These are phyloP conservation scores for Maudiozyma bulderi DNA, from an alignment of 805 yeast species.

Conservation along the genomic window DNA sequence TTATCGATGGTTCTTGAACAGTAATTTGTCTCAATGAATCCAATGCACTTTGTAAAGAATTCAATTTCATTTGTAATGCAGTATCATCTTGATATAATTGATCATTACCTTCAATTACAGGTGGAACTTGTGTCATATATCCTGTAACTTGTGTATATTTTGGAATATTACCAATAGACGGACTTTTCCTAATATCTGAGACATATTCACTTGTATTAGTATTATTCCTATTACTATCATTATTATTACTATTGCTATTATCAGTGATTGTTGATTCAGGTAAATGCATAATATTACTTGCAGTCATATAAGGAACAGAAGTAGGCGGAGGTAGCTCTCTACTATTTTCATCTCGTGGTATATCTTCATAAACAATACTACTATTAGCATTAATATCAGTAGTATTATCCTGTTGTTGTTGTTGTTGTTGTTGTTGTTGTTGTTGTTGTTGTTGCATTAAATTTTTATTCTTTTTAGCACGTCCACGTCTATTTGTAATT, in stretches of 20 bases:
- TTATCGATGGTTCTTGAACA: background rate
- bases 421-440: background rate
- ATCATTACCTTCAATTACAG: conserved; percentile 1
- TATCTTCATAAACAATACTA: background rate
- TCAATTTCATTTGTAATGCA: conserved; percentile 11
- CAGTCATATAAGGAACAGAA: background rate
- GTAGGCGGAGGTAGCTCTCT: background rate
- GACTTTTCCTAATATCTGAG: background rate
- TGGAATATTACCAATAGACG: background rate
- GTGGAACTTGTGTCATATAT: background rate
- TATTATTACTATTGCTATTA: background rate
- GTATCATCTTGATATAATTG: conserved; percentile 14
- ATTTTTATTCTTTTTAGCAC: background rate
- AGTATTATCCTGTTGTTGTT: background rate
- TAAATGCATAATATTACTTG: background rate
- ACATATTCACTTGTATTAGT: background rate
- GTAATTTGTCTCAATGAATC: conserved; percentile 9
- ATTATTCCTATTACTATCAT: background rate
- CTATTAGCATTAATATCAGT: background rate
- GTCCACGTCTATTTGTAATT: background rate
- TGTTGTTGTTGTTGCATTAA: background rate
- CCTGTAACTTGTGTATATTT: background rate
- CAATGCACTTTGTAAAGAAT: conserved; percentile 10
- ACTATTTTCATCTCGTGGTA: background rate
- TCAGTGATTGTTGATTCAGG: background rate